Conservation (phyloP, 495 filamentous ascomycete genomes). For the Platismatia glauca region DNA sequence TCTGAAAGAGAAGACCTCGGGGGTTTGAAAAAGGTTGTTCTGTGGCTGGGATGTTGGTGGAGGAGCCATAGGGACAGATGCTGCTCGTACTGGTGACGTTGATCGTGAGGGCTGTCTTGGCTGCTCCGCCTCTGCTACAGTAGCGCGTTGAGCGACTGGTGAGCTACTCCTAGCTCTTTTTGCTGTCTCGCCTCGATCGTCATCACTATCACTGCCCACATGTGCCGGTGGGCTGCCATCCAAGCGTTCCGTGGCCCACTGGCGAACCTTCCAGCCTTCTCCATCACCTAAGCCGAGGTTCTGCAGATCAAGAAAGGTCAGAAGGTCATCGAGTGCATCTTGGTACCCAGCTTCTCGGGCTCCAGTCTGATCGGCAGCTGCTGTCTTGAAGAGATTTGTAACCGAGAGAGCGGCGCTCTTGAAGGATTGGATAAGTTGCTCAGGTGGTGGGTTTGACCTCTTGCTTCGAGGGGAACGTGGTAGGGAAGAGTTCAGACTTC, state of each 20-base stretch:
- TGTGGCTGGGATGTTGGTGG: constrained; percentile 21
- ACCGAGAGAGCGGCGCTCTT: constrained; percentile 87
- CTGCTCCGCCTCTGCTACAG: constrained; percentile 32
- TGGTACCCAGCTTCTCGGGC: constrained; percentile 77
- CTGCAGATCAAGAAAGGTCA: constrained; percentile 73
- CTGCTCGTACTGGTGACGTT: constrained; percentile 36
- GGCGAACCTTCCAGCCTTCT: constrained; percentile 70
- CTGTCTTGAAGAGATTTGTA: constrained; percentile 90
- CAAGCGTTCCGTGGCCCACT: constrained; percentile 74
- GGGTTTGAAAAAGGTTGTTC: constrained; percentile 22
- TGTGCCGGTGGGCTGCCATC: constrained; percentile 47
- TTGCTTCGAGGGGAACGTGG: constrained; percentile 37
- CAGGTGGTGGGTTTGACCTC: constrained; percentile 52
- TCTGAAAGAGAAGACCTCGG: constrained; percentile 61
- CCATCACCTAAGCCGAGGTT: constrained; percentile 68
- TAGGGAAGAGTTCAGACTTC: constrained; percentile 60
- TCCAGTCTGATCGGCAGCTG: constrained; percentile 64
- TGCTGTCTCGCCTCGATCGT: constrained; percentile 53
- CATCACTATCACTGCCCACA: constrained; percentile 58
- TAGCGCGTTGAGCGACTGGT: constrained; percentile 50
- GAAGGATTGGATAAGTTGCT: constrained; percentile 81
- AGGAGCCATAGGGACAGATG: constrained; percentile 34
- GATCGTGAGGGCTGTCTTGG: constrained; percentile 32
- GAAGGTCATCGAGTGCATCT: constrained; percentile 83
- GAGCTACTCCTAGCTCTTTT: constrained; percentile 51